phyloP scores from a whole-genome alignment of 345 rosid genomes.

The Moringa oleifera region DNA sequence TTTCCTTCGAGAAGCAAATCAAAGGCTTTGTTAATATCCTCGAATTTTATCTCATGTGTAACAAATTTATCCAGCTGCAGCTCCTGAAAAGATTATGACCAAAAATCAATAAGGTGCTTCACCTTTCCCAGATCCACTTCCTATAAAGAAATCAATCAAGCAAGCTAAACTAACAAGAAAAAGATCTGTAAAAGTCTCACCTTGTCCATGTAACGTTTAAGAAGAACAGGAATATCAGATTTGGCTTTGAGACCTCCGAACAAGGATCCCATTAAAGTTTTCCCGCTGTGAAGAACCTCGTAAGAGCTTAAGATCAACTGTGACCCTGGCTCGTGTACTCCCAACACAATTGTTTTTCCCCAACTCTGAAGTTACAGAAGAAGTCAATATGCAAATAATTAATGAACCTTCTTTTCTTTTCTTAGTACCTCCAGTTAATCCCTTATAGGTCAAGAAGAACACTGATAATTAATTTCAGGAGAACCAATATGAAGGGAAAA shows the following conservation, averaged over 20 bases:
- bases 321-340: conserved; percentile 72
- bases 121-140: no score
- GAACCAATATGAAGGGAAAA: no score
- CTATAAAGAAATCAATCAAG: no score
- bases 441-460: no score
- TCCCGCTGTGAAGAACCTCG: conserved; percentile 59
- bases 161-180: background rate
- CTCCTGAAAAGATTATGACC: conserved; percentile 32
- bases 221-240: conserved; percentile 69
- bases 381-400: background rate
- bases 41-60: conserved; percentile 67
- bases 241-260: conserved; percentile 87
- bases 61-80: conserved; percentile 69
- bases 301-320: conserved; percentile 35
- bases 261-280: conserved; percentile 51
- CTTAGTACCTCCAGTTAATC: no score
- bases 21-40: conserved; percentile 70
- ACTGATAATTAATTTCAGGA: no score
- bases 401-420: no score
- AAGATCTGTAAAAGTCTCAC: conserved; percentile 17
- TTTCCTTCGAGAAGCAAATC: conserved; percentile 52
- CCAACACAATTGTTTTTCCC: conserved; percentile 79
- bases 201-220: conserved; percentile 60
- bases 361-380: conserved; percentile 49
- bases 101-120: background rate